Evolutionary conservation across 306 rosid genomes (phyloP).

Genomic region (Malus fusca): DNA sequence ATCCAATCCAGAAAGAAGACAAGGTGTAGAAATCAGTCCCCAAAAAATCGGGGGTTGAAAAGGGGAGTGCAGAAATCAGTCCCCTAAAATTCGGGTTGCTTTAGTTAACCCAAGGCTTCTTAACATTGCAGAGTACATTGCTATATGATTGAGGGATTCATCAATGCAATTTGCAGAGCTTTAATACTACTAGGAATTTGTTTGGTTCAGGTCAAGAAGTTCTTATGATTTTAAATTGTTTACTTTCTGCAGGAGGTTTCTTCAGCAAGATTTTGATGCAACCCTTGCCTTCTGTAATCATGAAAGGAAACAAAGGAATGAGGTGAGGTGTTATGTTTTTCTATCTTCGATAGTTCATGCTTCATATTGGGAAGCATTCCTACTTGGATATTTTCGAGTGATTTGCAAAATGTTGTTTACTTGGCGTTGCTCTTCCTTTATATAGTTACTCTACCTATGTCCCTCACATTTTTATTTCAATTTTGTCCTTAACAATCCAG

Average conservation of each 20-base stretch:
- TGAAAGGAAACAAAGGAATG: slow-evolving; percentile 89
- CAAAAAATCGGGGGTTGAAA: neutral
- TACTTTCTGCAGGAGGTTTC: slow-evolving; percentile 67
- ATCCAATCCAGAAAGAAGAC: too few relatives aligned
- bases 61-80: too few relatives aligned
- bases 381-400: neutral
- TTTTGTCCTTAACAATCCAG: neutral
- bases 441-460: too few relatives aligned
- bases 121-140: neutral
- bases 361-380: neutral
- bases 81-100: neutral
- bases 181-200: neutral
- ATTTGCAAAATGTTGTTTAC: neutral
- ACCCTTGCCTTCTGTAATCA: slow-evolving; percentile 81
- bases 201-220: neutral
- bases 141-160: neutral
- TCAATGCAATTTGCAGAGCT: neutral
- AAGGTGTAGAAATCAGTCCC: too few relatives aligned
- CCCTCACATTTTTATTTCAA: neutral
- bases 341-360: neutral
- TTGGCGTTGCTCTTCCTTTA: neutral
- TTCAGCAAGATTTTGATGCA: slow-evolving; percentile 94
- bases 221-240: neutral
- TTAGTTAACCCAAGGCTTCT: neutral
- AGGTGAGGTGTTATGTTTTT: slow-evolving; percentile 42